Evolutionary conservation across 2,329 filamentous ascomycete genomes (phyloP).

Genomic region (Tympanopsis confertula): DNA sequence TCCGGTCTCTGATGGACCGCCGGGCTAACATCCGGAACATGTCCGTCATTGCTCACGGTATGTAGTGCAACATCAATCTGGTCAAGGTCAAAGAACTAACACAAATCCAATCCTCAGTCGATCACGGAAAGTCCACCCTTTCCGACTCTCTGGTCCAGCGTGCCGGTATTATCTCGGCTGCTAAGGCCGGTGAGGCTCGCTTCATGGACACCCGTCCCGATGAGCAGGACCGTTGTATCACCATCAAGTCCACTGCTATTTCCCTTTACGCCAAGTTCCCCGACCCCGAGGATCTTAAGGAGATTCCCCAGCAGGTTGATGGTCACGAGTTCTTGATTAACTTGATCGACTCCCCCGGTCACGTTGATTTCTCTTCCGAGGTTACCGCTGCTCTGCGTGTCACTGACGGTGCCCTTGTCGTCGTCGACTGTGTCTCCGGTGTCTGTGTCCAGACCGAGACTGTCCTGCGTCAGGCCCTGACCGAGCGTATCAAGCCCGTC

Average conservation of each 20-base stretch:
- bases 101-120: slow-evolving; percentile 33
- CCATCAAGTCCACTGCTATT: slow-evolving; percentile 99
- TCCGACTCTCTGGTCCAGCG: slow-evolving; percentile 98
- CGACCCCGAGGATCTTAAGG: slow-evolving; percentile 80
- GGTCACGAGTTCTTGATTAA: slow-evolving; percentile 99
- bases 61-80: slow-evolving; percentile 28
- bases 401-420: slow-evolving; percentile 97
- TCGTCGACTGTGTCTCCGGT: slow-evolving; percentile 99
- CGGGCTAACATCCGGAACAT: slow-evolving; percentile 78
- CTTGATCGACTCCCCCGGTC: slow-evolving; percentile 98
- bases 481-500: slow-evolving; percentile 99
- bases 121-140: slow-evolving; percentile 99
- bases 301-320: slow-evolving; percentile 78
- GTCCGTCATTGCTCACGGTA: slow-evolving; percentile 96
- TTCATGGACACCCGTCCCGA: slow-evolving; percentile 95
- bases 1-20: slow-evolving; percentile 69
- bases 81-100: neutral
- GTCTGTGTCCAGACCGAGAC: slow-evolving; percentile 99
- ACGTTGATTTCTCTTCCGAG: slow-evolving; percentile 99
- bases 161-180: slow-evolving; percentile 97
- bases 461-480: slow-evolving; percentile 94
- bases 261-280: slow-evolving; percentile 83
- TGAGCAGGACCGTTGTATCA: slow-evolving; percentile 99
- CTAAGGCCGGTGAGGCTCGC: slow-evolving; percentile 90
- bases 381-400: slow-evolving; percentile 99